phyloP scores from a whole-genome alignment of 768 basidiomycete species.

The Tremella fuciformis region DNA sequence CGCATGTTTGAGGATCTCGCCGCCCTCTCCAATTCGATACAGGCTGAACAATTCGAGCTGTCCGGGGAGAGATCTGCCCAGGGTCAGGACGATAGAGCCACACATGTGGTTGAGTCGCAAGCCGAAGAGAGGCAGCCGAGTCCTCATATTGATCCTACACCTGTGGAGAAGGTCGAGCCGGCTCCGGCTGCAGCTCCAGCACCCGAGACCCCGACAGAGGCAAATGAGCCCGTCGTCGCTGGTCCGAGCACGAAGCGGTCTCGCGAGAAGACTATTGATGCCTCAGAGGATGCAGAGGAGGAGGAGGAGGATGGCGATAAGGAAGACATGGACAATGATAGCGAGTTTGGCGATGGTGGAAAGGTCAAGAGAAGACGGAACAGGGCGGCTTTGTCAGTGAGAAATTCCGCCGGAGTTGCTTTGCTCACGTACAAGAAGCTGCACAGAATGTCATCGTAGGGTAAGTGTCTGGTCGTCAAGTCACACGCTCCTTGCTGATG shows the following conservation, averaged over 20 bases:
- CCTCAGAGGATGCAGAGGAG: slow-evolving; percentile 9
- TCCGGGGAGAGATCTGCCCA: no score
- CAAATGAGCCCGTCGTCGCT: slow-evolving; percentile 7
- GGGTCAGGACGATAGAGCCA: background rate
- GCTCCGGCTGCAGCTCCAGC: slow-evolving; percentile 1
- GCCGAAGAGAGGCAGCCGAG: background rate
- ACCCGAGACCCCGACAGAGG: slow-evolving; percentile 2
- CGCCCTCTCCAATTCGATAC: slow-evolving; percentile 20
- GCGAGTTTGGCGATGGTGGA: slow-evolving; percentile 21
- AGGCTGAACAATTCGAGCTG: no score
- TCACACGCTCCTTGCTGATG: slow-evolving; percentile 4
- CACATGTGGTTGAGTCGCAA: background rate
- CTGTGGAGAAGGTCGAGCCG: slow-evolving; percentile 5
- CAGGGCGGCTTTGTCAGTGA: slow-evolving; percentile 42
- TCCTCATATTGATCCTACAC: background rate
- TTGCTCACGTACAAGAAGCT: slow-evolving; percentile 26
- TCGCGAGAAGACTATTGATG: slow-evolving; percentile 2
- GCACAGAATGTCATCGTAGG: slow-evolving; percentile 50
- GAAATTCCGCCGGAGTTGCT: background rate
- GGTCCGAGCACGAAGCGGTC: slow-evolving; percentile 9
- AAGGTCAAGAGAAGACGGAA: slow-evolving; percentile 34
- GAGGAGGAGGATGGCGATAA: slow-evolving; percentile 12
- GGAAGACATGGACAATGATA: slow-evolving; percentile 13
- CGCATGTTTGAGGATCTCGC: slow-evolving; percentile 41
- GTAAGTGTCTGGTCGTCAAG: slow-evolving; percentile 21